Evolutionary conservation across 1,284 basidiomycete species (phyloP).

Genomic region (Sporisorium exsertum): DNA sequence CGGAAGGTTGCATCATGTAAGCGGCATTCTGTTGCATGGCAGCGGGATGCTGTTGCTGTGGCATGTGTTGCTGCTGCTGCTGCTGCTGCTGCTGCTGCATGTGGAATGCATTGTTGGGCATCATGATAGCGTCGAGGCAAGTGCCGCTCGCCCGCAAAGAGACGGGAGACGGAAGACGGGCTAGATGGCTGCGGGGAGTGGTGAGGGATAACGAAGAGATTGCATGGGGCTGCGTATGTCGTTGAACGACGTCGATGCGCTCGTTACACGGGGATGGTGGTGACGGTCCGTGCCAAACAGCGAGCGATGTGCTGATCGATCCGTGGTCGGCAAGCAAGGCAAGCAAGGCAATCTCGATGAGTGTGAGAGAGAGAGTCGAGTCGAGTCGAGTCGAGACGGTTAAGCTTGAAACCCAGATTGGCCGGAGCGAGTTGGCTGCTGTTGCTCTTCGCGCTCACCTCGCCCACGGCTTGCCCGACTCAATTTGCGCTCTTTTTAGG

Average conservation of each 20-base stretch:
- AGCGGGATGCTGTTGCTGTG: constrained; percentile 36
- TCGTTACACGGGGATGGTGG: neutral
- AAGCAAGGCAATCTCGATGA: too few species aligned
- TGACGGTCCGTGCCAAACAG: neutral
- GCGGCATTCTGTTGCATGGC: constrained; percentile 12
- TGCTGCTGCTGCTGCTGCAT: constrained; percentile 39
- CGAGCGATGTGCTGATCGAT: too few species aligned
- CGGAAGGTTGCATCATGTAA: constrained; percentile 29
- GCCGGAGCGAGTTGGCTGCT: neutral
- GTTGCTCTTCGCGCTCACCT: too few species aligned
- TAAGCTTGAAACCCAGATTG: too few species aligned
- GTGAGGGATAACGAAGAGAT: neutral
- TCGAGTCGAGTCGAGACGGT: neutral
- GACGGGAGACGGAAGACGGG: neutral
- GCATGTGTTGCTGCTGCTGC: constrained; percentile 39
- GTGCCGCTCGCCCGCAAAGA: neutral
- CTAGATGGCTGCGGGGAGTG: neutral
- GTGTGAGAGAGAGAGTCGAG: neutral
- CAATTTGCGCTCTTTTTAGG: neutral
- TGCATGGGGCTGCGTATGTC: neutral
- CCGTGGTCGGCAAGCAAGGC: neutral
- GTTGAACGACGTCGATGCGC: neutral
- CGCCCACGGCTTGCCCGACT: neutral
- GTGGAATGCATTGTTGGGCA: constrained; percentile 46
- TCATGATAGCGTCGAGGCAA: constrained; percentile 26